phyloP scores from a whole-genome alignment of 129 eudicot species.

The Tagetes erecta region DNA sequence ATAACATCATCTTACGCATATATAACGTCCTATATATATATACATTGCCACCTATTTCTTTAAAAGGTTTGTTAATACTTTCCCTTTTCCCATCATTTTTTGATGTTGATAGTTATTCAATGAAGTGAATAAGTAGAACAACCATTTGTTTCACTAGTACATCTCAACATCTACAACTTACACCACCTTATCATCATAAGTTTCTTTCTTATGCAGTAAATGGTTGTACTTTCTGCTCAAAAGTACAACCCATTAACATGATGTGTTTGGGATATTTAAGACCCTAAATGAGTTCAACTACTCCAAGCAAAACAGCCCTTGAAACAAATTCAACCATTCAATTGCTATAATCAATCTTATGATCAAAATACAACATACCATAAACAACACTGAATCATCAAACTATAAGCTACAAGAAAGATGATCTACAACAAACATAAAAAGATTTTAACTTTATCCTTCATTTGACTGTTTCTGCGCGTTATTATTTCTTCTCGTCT shows the following conservation, averaged over 20 bases:
- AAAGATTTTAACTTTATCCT: conserved; percentile 24
- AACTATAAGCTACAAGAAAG: conserved; percentile 36
- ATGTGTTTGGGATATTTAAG: not conserved
- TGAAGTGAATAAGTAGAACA: conserved; percentile 15
- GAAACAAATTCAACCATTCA: not conserved
- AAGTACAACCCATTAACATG: not conserved
- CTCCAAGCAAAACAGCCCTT: conserved; percentile 10
- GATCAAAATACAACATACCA: conserved; percentile 27
- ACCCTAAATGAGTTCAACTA: not conserved
- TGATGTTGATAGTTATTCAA: conserved; percentile 15
- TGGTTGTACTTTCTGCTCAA: conserved; percentile 19
- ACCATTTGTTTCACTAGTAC: conserved; percentile 14
- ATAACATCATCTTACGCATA: no score
- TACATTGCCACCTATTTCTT: no score
- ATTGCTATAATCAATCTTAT: conserved; percentile 25
- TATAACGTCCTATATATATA: no score
- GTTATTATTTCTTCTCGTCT: conserved; percentile 65
- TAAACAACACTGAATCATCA: conserved; percentile 32
- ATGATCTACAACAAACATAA: conserved; percentile 37
- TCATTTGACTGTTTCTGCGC: not conserved
- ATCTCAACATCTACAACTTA: conserved; percentile 1
- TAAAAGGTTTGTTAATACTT: not conserved
- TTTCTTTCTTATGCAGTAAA: conserved; percentile 8
- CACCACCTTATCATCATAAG: not conserved
- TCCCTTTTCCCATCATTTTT: not conserved